phyloP scores from a whole-genome alignment of 805 yeast genomes.

The Lipomyces orientalis region DNA sequence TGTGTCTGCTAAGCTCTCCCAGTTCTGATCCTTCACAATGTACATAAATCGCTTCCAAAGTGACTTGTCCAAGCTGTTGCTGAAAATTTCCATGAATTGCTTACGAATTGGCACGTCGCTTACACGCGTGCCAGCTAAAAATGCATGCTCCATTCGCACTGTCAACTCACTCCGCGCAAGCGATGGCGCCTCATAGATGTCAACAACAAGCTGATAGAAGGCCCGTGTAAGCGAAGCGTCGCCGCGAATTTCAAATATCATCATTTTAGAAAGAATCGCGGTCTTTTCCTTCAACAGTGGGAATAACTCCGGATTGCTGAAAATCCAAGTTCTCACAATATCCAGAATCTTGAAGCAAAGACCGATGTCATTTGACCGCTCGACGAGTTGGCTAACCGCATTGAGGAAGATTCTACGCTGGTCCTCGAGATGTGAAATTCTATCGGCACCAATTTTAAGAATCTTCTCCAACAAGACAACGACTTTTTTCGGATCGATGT shows the following conservation, averaged over 20 bases:
- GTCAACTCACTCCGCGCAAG: slow-evolving; percentile 86
- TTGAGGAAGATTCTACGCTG: slow-evolving; percentile 89
- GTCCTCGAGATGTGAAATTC: slow-evolving; percentile 88
- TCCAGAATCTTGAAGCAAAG: slow-evolving; percentile 74
- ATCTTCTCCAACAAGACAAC: slow-evolving; percentile 77
- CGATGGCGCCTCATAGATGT: slow-evolving; percentile 79
- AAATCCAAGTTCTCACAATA: slow-evolving; percentile 88
- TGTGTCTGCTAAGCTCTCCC: slow-evolving; percentile 94
- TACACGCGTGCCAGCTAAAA: slow-evolving; percentile 88
- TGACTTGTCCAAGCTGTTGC: slow-evolving; percentile 76
- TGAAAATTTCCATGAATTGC: slow-evolving; percentile 78
- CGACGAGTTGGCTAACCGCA: slow-evolving; percentile 85
- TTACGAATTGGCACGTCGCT: slow-evolving; percentile 76
- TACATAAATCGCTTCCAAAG: slow-evolving; percentile 80
- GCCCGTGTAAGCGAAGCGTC: slow-evolving; percentile 77
- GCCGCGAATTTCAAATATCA: slow-evolving; percentile 87
- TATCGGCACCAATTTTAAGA: slow-evolving; percentile 73
- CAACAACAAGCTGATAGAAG: slow-evolving; percentile 84
- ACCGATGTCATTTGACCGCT: slow-evolving; percentile 78
- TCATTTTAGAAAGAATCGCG: slow-evolving; percentile 89
- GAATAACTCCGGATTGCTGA: slow-evolving; percentile 77
- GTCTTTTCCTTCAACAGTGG: slow-evolving; percentile 97
- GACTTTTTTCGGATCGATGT: slow-evolving; percentile 79
- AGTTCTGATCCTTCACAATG: slow-evolving; percentile 91
- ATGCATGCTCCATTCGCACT: slow-evolving; percentile 94